Base-by-base conservation (phyloP, 2,329 filamentous ascomycete genomes). In the Cadophora sp. region DNA sequence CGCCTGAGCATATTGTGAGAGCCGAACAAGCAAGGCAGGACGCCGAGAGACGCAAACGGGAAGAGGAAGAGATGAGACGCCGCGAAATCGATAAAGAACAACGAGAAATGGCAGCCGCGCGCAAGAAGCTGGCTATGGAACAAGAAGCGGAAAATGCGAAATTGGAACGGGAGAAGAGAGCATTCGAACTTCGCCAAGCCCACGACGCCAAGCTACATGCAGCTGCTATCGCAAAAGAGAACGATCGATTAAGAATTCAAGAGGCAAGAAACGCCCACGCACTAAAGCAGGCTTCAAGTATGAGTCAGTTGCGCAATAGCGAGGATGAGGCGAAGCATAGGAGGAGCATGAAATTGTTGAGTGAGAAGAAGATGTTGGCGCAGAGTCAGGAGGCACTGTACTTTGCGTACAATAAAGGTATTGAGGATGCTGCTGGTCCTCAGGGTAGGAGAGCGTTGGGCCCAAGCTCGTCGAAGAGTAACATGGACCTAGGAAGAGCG, bases 251-350 rank as follows among this genome's bases (percentile, higher is more conserved):
- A 34, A 63, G 29, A 24, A 59, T 73, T 16, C 40, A 67, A 24
- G 56, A 67, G 62, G 64, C 40, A 26, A 64, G 51, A 24, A 56
- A 68, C 53, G 34, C 64, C 22, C 69, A 70, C 48, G 66, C 65
- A 2, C 58, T 73, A 62, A 67, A 56, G 37, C 71, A 73, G 26
- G 71, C 71, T 3, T 40, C 62, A 9, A 58, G 37, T 1, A 64
- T 71, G 68, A 73, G 71, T 53, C 50, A 68, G 59, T 59, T 73
- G 22, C 43, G 69, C n/a, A 70, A 70, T 61, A 59, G 70, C 40
- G 71, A 73, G 66, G 67, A 73, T 61, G 71, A 71, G 37, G 66
- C 63, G 34, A 64, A 65, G 24, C 59, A 73, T 67, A 68, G 50
- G 53, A 62, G 71, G 64, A 62, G 66, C 11, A 19, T 73, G 60